phyloP scores from a whole-genome alignment of 2,329 filamentous ascomycete genomes.

The Colletotrichum theobromicola region DNA sequence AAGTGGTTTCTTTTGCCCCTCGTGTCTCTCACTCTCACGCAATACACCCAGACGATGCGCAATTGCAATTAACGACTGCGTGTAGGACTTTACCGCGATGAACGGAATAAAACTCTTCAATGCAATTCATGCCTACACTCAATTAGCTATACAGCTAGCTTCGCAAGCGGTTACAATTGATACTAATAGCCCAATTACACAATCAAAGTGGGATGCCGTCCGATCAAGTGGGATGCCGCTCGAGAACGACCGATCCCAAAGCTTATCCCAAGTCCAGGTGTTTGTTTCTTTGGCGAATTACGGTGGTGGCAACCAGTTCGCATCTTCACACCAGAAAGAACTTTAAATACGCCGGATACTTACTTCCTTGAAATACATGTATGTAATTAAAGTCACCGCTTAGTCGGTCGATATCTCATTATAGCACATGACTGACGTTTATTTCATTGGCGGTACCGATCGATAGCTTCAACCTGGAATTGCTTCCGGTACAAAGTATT shows the following conservation, averaged over 20 bases:
- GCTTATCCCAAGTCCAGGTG: not conserved
- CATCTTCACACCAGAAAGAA: not conserved
- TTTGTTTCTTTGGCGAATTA: not conserved
- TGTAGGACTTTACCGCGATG: rapidly evolving
- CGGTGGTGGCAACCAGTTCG: not conserved
- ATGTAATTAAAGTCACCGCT: rapidly evolving
- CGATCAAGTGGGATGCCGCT: not conserved
- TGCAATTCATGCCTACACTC: rapidly evolving
- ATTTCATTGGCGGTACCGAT: not conserved
- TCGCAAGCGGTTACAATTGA: not conserved
- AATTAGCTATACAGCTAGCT: rapidly evolving
- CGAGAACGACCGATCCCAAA: not conserved
- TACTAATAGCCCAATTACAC: not conserved
- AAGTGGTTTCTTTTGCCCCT: rapidly evolving
- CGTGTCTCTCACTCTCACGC: not conserved
- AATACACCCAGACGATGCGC: rapidly evolving
- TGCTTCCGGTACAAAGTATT: not conserved
- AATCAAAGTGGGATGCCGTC: not conserved
- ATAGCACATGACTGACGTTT: not conserved
- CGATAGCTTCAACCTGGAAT: not conserved
- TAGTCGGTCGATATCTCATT: rapidly evolving
- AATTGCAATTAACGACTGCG: rapidly evolving
- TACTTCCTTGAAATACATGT: not conserved
- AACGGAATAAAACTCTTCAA: rapidly evolving
- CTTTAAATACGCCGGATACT: rapidly evolving